phyloP scores from a whole-genome alignment of 139 green algal species.

The Yamagishiella unicocca region DNA sequence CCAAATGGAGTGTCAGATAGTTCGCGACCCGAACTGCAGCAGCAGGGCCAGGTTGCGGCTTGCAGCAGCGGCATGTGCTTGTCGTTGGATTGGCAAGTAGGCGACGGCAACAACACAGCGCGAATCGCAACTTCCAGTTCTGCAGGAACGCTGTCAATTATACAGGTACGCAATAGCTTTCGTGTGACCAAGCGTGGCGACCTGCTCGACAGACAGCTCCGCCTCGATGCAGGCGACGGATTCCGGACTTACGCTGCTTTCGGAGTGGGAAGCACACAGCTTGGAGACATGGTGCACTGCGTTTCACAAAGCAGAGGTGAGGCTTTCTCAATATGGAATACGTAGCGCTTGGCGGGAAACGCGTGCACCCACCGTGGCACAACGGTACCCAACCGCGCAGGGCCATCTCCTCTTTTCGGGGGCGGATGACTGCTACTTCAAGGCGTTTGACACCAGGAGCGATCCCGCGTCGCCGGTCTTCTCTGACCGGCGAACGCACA shows the following conservation, averaged over 20 bases:
- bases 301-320: conserved; percentile 55
- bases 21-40: too few relatives aligned
- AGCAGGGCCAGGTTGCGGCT: neutral
- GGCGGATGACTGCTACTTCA: conserved; percentile 78
- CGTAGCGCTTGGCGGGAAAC: neutral
- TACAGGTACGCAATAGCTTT: conserved; percentile 26
- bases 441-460: conserved; percentile 68
- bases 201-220: neutral
- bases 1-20: neutral
- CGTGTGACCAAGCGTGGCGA: neutral
- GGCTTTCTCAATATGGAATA: neutral
- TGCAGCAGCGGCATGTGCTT: conserved; percentile 48
- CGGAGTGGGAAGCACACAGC: conserved; percentile 68
- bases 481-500: conserved; percentile 71
- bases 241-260: conserved; percentile 28
- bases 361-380: too few relatives aligned
- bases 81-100: conserved; percentile 53
- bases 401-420: conserved; percentile 72
- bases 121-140: conserved; percentile 38
- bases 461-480: conserved; percentile 45
- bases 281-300: conserved; percentile 77
- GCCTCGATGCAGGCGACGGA: conserved; percentile 24
- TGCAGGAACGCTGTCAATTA: conserved; percentile 26
- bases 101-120: neutral
- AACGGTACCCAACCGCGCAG: conserved; percentile 32